These are phyloP conservation scores for Aspergillus vadensis DNA, from an alignment of 2,329 filamentous ascomycete species.

Conservation along the genomic window DNA sequence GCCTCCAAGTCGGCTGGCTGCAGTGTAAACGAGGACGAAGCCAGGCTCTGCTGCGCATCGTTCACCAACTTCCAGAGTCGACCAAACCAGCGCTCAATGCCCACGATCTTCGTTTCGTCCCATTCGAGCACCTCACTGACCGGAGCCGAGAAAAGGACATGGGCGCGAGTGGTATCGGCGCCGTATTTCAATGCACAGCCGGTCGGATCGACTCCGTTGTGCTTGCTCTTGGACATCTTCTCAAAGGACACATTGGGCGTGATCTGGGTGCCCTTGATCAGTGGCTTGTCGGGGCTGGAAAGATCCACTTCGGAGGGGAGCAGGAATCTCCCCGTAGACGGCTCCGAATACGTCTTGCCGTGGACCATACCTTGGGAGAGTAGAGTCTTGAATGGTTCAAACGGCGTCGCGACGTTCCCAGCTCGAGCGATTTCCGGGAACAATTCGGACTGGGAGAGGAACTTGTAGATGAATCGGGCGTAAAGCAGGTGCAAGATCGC, in stretches of 20 bases:
- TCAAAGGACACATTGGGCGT: constrained; percentile 69
- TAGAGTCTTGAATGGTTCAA: constrained; percentile 79
- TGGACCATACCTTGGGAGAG: constrained; percentile 94
- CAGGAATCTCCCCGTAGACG: constrained; percentile 73
- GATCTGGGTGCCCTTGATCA: constrained; percentile 63
- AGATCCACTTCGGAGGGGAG: constrained; percentile 73
- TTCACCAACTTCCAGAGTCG: constrained; percentile 64
- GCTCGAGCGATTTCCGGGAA: constrained; percentile 42
- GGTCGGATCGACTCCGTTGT: constrained; percentile 85
- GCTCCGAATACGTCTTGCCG: constrained; percentile 78
- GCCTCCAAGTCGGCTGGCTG: constrained; percentile 21
- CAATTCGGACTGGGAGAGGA: constrained; percentile 60
- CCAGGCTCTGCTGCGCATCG: constrained; percentile 35
- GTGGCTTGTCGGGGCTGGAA: constrained; percentile 57
- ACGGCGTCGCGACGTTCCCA: constrained; percentile 39
- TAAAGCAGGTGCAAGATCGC: constrained; percentile 89
- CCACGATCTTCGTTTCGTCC: constrained; percentile 80
- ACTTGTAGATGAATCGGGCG: constrained; percentile 87
- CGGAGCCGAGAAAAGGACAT: constrained; percentile 86
- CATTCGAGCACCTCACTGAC: constrained; percentile 83
- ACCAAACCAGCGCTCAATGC: constrained; percentile 77
- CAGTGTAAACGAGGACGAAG: constrained; percentile 25
- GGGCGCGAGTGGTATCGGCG: constrained; percentile 79
- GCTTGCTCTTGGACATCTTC: constrained; percentile 95
- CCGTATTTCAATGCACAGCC: constrained; percentile 73